Evolutionary conservation across 2,329 filamentous ascomycete genomes (phyloP).

Genomic region (Penicillium sumatraense): DNA sequence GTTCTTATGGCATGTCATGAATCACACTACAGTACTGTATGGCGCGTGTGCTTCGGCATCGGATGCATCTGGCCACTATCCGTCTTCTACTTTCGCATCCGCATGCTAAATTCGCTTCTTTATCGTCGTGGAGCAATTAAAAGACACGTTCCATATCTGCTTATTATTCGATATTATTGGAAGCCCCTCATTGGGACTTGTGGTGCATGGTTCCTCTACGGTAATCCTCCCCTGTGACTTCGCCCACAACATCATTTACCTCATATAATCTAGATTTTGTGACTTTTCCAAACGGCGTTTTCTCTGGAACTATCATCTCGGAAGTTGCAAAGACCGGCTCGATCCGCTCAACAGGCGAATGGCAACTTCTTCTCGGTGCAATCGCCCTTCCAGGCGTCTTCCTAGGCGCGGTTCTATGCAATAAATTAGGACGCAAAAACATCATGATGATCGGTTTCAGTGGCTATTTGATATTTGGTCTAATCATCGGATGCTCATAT

Average conservation of each 20-base stretch:
- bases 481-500: slow-evolving; percentile 57
- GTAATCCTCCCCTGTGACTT: slow-evolving; percentile 10
- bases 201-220: slow-evolving; percentile 61
- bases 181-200: slow-evolving; percentile 58
- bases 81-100: slow-evolving; percentile 62
- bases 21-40: slow-evolving; percentile 48
- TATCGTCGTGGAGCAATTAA: slow-evolving; percentile 61
- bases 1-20: slow-evolving; percentile 45
- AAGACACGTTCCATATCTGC: slow-evolving; percentile 53
- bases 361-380: slow-evolving; percentile 49
- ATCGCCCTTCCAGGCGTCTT: slow-evolving; percentile 56
- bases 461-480: slow-evolving; percentile 57
- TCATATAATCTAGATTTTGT: slow-evolving; percentile 35
- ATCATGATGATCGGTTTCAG: slow-evolving; percentile 58
- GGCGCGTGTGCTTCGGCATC: slow-evolving; percentile 56
- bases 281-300: slow-evolving; percentile 55
- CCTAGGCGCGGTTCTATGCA: slow-evolving; percentile 54
- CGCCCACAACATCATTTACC: not conserved
- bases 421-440: slow-evolving; percentile 54
- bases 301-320: slow-evolving; percentile 52
- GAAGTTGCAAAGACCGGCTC: slow-evolving; percentile 43
- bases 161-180: slow-evolving; percentile 61
- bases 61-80: slow-evolving; percentile 56
- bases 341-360: slow-evolving; percentile 52
- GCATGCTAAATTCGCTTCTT: slow-evolving; percentile 57